Evolutionary conservation across 768 basidiomycete species (phyloP), one percentile per base, ranked within the genome.

Genomic region (Floccularia luteovirens): DNA sequence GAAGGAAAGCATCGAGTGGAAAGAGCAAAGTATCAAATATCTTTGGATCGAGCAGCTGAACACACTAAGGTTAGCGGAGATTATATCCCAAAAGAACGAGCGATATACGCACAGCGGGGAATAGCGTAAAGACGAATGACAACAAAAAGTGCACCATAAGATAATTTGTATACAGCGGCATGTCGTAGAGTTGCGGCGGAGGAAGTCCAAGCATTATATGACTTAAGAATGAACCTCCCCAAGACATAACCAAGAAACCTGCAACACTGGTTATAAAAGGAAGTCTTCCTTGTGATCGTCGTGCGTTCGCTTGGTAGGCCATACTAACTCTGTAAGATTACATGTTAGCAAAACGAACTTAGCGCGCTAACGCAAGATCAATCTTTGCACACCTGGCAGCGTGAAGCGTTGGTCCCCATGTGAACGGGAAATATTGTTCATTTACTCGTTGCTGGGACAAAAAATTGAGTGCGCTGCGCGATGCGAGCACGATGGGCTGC

Each of bases 191-290:
- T 51, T 65, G 62, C 0, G 72, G 71, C 13, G 70, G 66, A 0
- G 72, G 68, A 22, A 73, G 47, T 22, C 59, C 59, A 2, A 77
- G 58, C 16, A 74, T 47, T 13, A 65, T 46, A 52, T 72, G 66
- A 0, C 70, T 64, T 3, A 64, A 44, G 1, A 75, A 19, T 8
- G 63, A 61, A 16, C 74, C 75, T 14, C 72, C 71, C 74, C 74
- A 77, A 42, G 62, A 58, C 67, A 72, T 72, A 17, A 72, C 47
- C 6, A 74, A 57, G 45, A 66, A 75, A 5, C 73, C 72, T 10
- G 53, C 52, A 10, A 72, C 52, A 49, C 72, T 64, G 2, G 63
- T 62, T 3, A 62, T 62, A 69, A 70, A 72, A 6, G 66, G 60
- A 7, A 66, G 53, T n/a, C 46, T 38, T 16, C 41, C 50, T 4